phyloP scores from a whole-genome alignment of 352 stramenopile species.

The Thraustochytrium sp. region DNA sequence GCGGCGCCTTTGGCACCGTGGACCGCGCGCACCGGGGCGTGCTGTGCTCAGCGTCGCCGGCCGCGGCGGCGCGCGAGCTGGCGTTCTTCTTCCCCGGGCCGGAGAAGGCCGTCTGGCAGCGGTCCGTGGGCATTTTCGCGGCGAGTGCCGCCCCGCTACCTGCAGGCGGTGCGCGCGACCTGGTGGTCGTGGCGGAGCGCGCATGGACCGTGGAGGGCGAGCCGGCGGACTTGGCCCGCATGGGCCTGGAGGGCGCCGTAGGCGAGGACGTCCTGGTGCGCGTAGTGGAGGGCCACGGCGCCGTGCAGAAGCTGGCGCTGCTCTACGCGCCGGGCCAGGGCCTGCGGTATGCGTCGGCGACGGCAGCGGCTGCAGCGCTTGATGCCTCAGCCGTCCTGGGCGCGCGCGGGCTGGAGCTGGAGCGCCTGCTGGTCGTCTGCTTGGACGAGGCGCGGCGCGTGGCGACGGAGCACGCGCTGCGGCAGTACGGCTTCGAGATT shows the following conservation, averaged over 20 bases:
- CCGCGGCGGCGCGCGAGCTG: slow-evolving; percentile 61
- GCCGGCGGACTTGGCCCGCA: neutral
- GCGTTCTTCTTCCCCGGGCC: slow-evolving; percentile 60
- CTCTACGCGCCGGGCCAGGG: neutral
- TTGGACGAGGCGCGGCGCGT: neutral
- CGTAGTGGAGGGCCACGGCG: neutral
- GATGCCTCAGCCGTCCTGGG: neutral
- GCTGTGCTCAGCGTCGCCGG: slow-evolving; percentile 59
- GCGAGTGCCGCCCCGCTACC: neutral
- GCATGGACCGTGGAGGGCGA: neutral
- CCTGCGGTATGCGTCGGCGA: neutral
- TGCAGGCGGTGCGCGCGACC: neutral
- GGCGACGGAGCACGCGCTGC: neutral
- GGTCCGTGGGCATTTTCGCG: neutral
- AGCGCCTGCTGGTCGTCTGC: slow-evolving; percentile 10
- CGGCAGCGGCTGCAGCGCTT: neutral
- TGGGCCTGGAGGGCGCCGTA: neutral
- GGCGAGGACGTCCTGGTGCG: neutral
- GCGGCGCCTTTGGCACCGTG: slow-evolving; percentile 62
- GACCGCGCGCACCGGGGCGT: slow-evolving; percentile 62
- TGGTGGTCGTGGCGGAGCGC: neutral
- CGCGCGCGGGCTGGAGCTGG: neutral
- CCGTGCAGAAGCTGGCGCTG: neutral
- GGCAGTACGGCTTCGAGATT: slow-evolving; percentile 26
- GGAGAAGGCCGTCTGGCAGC: neutral